Conservation (phyloP, 305 asterid species). For the Solanum chacoense region DNA sequence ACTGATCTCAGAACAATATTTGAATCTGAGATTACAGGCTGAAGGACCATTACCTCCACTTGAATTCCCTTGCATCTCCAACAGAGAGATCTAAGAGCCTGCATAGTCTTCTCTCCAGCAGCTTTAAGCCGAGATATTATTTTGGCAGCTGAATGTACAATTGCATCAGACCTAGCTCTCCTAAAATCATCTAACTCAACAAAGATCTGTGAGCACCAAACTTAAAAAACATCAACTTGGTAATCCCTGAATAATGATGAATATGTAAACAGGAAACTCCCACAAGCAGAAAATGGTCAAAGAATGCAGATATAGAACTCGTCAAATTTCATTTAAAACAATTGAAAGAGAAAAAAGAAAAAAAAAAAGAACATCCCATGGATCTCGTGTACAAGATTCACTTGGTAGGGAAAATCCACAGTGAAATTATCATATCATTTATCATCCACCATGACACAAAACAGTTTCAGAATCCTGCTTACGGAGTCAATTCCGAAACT, state of each 20-base stretch:
- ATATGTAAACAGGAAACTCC: background rate
- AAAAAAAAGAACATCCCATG: background rate
- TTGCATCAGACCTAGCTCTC: slow-evolving; percentile 88
- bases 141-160: slow-evolving; percentile 86
- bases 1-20: background rate
- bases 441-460: background rate
- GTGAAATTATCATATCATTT: background rate
- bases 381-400: background rate
- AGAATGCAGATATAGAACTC: background rate
- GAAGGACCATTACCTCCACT: slow-evolving; percentile 58
- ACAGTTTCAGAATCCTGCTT: background rate
- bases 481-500: background rate
- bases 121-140: slow-evolving; percentile 77
- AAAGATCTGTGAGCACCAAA: slow-evolving; percentile 30
- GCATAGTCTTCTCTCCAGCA: slow-evolving; percentile 85
- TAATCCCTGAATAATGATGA: background rate
- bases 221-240: slow-evolving; percentile 10
- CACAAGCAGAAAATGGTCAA: slow-evolving; percentile 6
- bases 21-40: background rate
- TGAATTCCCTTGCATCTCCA: slow-evolving; percentile 95
- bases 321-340: slow-evolving; percentile 3
- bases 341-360: background rate
- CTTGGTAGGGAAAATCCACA: background rate
- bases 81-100: slow-evolving; percentile 85
- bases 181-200: slow-evolving; percentile 78